Evolutionary conservation across 805 yeast species (phyloP).

Genomic region (Starmerella potacharoeniae): DNA sequence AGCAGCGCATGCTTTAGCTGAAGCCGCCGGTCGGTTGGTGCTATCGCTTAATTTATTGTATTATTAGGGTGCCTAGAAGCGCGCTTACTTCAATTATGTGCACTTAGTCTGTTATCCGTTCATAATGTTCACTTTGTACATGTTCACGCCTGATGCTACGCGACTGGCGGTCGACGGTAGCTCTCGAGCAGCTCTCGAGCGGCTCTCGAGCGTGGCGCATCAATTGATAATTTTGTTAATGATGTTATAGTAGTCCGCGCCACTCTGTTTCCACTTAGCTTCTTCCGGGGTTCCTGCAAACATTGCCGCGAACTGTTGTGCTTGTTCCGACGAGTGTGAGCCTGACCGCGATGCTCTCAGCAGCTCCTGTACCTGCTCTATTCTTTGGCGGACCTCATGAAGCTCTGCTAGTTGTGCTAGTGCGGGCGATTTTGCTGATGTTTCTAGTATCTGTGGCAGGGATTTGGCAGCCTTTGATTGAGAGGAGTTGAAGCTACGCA

Average conservation of each 20-base stretch:
- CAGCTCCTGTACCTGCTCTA: constrained; percentile 23
- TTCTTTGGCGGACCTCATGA: constrained; percentile 21
- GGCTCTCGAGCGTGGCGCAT: background rate
- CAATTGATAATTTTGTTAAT: constrained; percentile 13
- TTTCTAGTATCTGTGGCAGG: constrained; percentile 9
- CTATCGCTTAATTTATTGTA: background rate
- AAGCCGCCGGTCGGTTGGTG: background rate
- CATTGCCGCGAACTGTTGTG: constrained; percentile 14
- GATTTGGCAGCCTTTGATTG: constrained; percentile 17
- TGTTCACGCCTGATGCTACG: background rate
- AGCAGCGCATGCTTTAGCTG: constrained; percentile 18
- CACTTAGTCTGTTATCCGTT: too few relatives aligned
- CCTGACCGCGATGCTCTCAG: constrained; percentile 9
- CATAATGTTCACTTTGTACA: too few relatives aligned
- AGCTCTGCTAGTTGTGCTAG: constrained; percentile 21
- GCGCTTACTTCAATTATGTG: background rate
- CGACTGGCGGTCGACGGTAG: too few relatives aligned
- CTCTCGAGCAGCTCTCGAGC: too few relatives aligned
- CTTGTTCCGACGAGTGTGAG: background rate
- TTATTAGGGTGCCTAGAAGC: background rate
- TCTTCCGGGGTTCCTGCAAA: constrained; percentile 19
- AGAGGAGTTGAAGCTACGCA: constrained; percentile 18
- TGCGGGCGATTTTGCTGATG: constrained; percentile 11
- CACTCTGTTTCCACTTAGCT: constrained; percentile 7
- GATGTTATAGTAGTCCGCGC: constrained; percentile 12